Percentiles rank a stretch among this genome's conserved stretches.
These are phyloP conservation scores for Clitocybe nebularis DNA, from an alignment of 1,284 basidiomycete species.

Conservation along the genomic window DNA sequence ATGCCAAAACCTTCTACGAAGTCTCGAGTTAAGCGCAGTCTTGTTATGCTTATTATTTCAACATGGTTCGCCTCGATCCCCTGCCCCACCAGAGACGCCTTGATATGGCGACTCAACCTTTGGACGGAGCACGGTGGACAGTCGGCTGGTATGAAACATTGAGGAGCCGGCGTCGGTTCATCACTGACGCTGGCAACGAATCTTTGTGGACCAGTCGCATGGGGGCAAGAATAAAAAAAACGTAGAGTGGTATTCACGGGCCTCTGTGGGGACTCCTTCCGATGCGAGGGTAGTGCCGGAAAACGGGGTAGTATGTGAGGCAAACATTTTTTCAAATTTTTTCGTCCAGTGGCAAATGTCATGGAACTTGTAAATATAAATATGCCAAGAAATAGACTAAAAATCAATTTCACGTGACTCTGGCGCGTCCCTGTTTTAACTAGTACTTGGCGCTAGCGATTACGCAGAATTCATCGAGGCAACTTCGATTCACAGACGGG, in stretches of 20 bases:
- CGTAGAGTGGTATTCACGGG: slow-evolving; percentile 42
- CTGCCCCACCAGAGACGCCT: slow-evolving; percentile 17
- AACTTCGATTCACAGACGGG: too few relatives aligned
- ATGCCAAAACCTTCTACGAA: not conserved
- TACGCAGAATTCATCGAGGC: too few relatives aligned
- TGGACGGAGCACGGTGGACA: slow-evolving; percentile 13
- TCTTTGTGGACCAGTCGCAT: slow-evolving; percentile 14
- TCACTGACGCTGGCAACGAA: slow-evolving; percentile 13
- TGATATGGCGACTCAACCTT: slow-evolving; percentile 11
- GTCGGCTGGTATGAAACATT: slow-evolving; percentile 16
- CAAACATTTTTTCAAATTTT: slow-evolving; percentile 39
- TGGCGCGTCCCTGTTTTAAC: not conserved
- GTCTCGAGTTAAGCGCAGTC: too few relatives aligned
- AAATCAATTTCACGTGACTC: slow-evolving; percentile 1
- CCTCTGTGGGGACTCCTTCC: slow-evolving; percentile 72
- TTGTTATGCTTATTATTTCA: not conserved
- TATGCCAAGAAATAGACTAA: not conserved
- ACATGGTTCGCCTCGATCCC: slow-evolving; percentile 13
- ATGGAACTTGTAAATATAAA: not conserved
- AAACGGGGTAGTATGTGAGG: slow-evolving; percentile 71
- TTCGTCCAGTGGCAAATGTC: not conserved
- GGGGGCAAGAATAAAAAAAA: slow-evolving; percentile 28
- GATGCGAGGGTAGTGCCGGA: slow-evolving; percentile 64
- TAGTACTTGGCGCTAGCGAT: too few relatives aligned
- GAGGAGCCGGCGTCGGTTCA: slow-evolving; percentile 11